Evolutionary conservation across 768 basidiomycete species (phyloP).

Genomic region (Tylopilus intermedius): DNA sequence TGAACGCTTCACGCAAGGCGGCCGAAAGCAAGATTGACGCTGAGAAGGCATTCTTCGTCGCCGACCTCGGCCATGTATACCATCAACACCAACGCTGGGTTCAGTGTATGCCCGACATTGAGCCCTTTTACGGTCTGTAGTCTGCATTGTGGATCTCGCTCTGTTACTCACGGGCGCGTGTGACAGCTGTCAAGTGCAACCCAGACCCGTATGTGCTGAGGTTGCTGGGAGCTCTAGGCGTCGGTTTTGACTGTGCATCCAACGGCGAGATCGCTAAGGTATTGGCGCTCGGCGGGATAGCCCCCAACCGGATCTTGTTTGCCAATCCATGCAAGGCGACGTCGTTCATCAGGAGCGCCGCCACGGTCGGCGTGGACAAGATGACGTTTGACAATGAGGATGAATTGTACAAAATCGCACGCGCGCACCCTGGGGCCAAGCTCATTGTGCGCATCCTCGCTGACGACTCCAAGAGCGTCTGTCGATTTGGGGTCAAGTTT

Average conservation of each 20-base stretch:
- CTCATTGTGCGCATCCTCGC: slow-evolving; percentile 92
- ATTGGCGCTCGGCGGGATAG: slow-evolving; percentile 65
- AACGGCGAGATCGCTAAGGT: slow-evolving; percentile 87
- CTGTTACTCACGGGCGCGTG: slow-evolving; percentile 23
- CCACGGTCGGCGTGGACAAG: slow-evolving; percentile 71
- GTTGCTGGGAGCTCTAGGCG: slow-evolving; percentile 82
- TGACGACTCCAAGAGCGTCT: slow-evolving; percentile 95
- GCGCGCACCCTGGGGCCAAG: slow-evolving; percentile 73
- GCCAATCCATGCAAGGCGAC: slow-evolving; percentile 98
- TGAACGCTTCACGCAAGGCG: slow-evolving; percentile 51
- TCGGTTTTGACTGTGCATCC: slow-evolving; percentile 97
- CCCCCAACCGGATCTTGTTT: slow-evolving; percentile 84
- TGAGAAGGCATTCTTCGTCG: slow-evolving; percentile 95
- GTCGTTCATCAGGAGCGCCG: slow-evolving; percentile 86
- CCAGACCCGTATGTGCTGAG: slow-evolving; percentile 93
- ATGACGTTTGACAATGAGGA: slow-evolving; percentile 99
- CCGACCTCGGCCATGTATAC: slow-evolving; percentile 86
- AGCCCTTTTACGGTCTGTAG: slow-evolving; percentile 85
- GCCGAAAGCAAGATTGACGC: slow-evolving; percentile 61
- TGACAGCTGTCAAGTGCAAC: slow-evolving; percentile 92
- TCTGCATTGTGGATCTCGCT: slow-evolving; percentile 12
- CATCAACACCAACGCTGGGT: slow-evolving; percentile 82
- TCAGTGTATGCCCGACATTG: slow-evolving; percentile 70
- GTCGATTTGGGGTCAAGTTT: slow-evolving; percentile 91
- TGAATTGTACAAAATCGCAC: slow-evolving; percentile 89